These are phyloP conservation scores for Tubosaeta sp. DNA, from an alignment of 768 basidiomycete genomes.

Conservation along the genomic window DNA sequence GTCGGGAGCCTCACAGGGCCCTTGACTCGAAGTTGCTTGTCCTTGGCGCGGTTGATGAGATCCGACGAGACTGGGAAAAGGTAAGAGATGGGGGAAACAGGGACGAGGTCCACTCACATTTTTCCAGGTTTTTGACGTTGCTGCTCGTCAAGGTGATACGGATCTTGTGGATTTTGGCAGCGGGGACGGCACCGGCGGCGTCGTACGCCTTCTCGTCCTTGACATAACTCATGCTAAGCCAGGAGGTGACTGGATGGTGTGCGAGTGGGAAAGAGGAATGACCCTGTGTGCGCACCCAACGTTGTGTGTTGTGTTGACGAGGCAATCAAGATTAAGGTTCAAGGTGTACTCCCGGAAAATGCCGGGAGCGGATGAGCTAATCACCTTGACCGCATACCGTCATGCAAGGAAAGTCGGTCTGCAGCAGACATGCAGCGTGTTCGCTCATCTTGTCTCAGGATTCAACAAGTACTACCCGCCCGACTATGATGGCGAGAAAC, in stretches of 20 bases:
- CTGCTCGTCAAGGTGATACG: constrained; percentile 97
- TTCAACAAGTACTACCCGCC: constrained; percentile 82
- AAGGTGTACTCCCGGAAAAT: constrained; percentile 7
- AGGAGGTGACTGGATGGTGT: constrained; percentile 67
- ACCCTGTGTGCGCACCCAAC: constrained; percentile 21
- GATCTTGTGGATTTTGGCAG: constrained; percentile 97
- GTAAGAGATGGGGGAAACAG: not conserved
- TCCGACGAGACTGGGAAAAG: constrained; percentile 78
- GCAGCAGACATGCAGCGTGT: not conserved
- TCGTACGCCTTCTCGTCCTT: constrained; percentile 99
- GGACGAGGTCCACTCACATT: constrained; percentile 61
- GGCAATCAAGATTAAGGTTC: constrained; percentile 33
- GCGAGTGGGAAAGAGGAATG: too few relatives aligned
- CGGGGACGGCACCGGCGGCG: constrained; percentile 81
- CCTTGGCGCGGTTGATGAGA: constrained; percentile 98
- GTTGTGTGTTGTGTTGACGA: constrained; percentile 21
- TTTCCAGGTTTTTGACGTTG: constrained; percentile 98
- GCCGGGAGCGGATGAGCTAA: constrained; percentile 13
- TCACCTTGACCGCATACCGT: not conserved
- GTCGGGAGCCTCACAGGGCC: constrained; percentile 98
- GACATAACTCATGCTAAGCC: constrained; percentile 92
- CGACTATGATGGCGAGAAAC: constrained; percentile 67
- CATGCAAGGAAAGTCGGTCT: constrained; percentile 41
- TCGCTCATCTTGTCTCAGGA: constrained; percentile 34
- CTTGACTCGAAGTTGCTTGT: constrained; percentile 99